Percentiles rank a stretch among this genome's conserved stretches.
Evolutionary conservation across 2,329 filamentous ascomycete genomes (phyloP).

Genomic region (Penicillium sp.): DNA sequence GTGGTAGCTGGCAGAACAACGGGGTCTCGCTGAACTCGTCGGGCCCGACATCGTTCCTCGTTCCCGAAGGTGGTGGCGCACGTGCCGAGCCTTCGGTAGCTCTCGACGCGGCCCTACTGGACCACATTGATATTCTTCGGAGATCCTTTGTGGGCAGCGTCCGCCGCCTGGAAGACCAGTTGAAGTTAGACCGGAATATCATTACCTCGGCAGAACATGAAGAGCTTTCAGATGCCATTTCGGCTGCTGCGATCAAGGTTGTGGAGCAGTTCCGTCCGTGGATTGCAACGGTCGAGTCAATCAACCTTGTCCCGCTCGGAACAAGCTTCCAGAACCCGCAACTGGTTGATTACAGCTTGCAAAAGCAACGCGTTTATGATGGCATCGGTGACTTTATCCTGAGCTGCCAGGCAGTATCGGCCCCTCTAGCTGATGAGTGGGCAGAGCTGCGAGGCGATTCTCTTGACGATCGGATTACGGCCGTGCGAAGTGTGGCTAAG

Average conservation of each 20-base stretch:
- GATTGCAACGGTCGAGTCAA: constrained; percentile 83
- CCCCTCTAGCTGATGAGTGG: constrained; percentile 92
- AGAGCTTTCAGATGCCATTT: constrained; percentile 74
- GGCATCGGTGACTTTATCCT: constrained; percentile 83
- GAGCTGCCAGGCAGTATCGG: constrained; percentile 84
- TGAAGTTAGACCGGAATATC: constrained; percentile 72
- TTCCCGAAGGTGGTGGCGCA: constrained; percentile 76
- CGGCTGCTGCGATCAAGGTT: constrained; percentile 69
- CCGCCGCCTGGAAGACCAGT: constrained; percentile 77
- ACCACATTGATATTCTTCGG: constrained; percentile 79
- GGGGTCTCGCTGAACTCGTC: constrained; percentile 60
- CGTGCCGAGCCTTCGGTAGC: constrained; percentile 64
- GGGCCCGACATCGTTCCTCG: constrained; percentile 65
- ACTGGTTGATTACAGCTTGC: constrained; percentile 75
- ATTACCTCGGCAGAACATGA: constrained; percentile 73
- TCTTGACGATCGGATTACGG: constrained; percentile 76
- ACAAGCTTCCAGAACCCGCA: constrained; percentile 78
- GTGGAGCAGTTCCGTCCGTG: constrained; percentile 86
- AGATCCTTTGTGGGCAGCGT: constrained; percentile 79
- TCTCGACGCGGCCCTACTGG: constrained; percentile 71
- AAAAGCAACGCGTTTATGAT: constrained; percentile 93
- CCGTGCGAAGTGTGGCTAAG: constrained; percentile 69
- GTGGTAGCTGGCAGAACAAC: constrained; percentile 79
- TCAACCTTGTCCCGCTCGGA: constrained; percentile 75
- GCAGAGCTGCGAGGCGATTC: constrained; percentile 84